Conservation (phyloP, 1,139 yeast genomes). For the Magnusiomyces tetraspermus region DNA sequence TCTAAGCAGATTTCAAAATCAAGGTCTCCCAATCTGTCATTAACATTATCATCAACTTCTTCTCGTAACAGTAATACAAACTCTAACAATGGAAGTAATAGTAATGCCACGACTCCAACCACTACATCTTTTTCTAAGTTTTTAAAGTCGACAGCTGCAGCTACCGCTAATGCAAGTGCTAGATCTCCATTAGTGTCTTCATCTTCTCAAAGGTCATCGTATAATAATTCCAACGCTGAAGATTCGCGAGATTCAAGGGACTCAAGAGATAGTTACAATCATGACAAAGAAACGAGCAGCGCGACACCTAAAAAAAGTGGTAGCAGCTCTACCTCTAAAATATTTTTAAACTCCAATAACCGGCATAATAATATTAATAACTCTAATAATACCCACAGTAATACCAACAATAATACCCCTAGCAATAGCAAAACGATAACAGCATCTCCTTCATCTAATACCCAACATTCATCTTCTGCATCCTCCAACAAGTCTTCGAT, state of each 20-base stretch:
- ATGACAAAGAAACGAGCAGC: background rate
- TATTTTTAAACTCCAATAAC: background rate
- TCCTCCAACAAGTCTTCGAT: conserved; percentile 1
- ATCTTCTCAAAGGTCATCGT: no score
- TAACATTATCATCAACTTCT: background rate
- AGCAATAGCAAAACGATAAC: background rate
- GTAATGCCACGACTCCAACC: no score
- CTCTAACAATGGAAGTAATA: no score
- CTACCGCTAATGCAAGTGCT: background rate
- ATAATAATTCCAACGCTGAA: no score
- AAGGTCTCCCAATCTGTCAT: background rate
- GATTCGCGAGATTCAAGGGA: background rate
- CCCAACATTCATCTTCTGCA: background rate
- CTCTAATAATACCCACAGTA: no score
- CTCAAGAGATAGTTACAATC: background rate
- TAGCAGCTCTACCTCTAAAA: background rate
- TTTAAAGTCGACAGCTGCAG: conserved; percentile 2
- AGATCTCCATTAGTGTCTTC: background rate
- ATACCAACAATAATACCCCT: background rate
- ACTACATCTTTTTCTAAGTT: background rate
- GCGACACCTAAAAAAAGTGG: background rate
- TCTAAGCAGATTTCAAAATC: background rate
- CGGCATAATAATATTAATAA: background rate
- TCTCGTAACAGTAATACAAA: no score
- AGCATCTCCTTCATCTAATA: background rate